Percentiles rank a stretch among this genome's conserved stretches.
These are phyloP conservation scores for Claviceps pazoutovae DNA, from an alignment of 2,329 filamentous ascomycete species.

Conservation along the genomic window DNA sequence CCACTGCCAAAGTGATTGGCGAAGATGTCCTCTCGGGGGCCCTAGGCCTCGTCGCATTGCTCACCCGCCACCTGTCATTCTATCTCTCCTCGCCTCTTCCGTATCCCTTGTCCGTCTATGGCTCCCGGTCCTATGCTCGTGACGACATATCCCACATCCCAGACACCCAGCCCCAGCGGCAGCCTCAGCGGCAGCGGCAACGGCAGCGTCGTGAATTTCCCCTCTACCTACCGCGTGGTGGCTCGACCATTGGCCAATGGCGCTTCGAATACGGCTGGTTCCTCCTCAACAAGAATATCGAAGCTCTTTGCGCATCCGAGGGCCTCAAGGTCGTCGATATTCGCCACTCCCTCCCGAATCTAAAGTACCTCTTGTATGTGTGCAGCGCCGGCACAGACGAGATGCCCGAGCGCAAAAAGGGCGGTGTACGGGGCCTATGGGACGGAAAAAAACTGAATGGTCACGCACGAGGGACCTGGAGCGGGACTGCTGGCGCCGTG, in stretches of 20 bases:
- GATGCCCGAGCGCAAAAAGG: constrained; percentile 45
- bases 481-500: constrained; percentile 11
- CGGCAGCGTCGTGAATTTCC: constrained; percentile 58
- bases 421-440: constrained; percentile 46
- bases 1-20: constrained; percentile 30
- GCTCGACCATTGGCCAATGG: constrained; percentile 59
- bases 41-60: constrained; percentile 63
- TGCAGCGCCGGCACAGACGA: constrained; percentile 64
- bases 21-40: constrained; percentile 68
- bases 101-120: constrained; percentile 60
- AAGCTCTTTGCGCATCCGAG: constrained; percentile 49
- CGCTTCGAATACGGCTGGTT: constrained; percentile 95
- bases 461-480: constrained; percentile 11
- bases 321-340: constrained; percentile 77
- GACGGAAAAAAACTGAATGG: constrained; percentile 32
- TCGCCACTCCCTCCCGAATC: constrained; percentile 78
- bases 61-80: constrained; percentile 63
- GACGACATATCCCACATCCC: constrained; percentile 55
- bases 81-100: constrained; percentile 70
- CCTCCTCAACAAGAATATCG: constrained; percentile 90
- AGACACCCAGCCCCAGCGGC: constrained; percentile 34
- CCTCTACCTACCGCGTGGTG: constrained; percentile 50
- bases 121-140: constrained; percentile 60
- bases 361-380: constrained; percentile 86
- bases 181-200: constrained; percentile 11